Base-by-base conservation (phyloP, 352 stramenopile species). In the Phytophthora pseudosyringae region DNA sequence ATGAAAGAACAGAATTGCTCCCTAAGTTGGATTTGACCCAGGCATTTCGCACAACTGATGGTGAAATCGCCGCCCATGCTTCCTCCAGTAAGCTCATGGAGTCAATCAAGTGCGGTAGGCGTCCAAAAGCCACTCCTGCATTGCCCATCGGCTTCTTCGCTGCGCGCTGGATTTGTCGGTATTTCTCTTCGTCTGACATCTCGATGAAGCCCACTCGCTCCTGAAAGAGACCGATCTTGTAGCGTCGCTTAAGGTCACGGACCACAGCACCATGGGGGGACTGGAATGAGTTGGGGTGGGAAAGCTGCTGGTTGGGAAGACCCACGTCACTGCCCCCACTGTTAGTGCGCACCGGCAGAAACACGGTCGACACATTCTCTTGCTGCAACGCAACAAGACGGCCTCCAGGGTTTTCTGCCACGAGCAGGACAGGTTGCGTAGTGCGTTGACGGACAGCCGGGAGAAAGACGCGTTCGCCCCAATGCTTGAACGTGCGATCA, bases 141-240 rank as follows among this genome's bases (percentile, higher is more conserved):
- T 47, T 59, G 25, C 74, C 76, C 5, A 51, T 26, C 0, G 71
- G 66, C 16, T 80, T 76, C 46, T 80, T 82, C 13, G 65, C 48
- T 15, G 74, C 76, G 11, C 73, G 76, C 39, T 88, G 78, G 25
- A 74, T 60, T 1, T 83, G 44, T 21, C 71, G 60, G 32, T 75
- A 73, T 21, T 73, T 73, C 46, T 84, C 78, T n/a, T 81, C 69
- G 31, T 80, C 64, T 4, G 71, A 39, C 15, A 57, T 72, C 49
- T 84, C 78, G 10, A 80, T 43, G 18, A 83, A 77, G 25, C 55
- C 69, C 43, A 88, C 56, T 16, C 70, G 64, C 16, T 85, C 79
- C 11, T 81, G 74, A 25, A 88, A 81, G 11, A 86, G 51, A 18
- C 72, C 33, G 41, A 84, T 67, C 32, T 86, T 86, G 63, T 82